Base-by-base conservation (phyloP, 1,284 basidiomycete genomes). In the Sporisorium iseilematis-ciliati region DNA sequence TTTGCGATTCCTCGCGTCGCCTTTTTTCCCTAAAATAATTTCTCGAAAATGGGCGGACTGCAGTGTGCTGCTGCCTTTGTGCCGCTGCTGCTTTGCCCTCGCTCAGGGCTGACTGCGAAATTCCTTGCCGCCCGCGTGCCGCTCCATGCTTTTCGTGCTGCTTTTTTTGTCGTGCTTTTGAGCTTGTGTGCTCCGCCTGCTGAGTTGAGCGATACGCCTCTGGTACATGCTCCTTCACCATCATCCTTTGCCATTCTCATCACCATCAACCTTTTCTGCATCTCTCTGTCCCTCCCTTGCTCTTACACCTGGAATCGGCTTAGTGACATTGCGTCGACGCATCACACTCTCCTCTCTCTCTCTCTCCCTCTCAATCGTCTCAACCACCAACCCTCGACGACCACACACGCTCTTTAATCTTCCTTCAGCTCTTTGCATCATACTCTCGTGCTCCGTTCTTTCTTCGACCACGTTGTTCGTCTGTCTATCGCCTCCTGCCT, bases 391-490 rank as follows among this genome's bases (percentile, higher is more conserved):
- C 12, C 12, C 18, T 20, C 48, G 48, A 49, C 45, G 3, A 49
- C 48, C 31, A 51, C 33, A 51, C 33, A 38, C 49, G 49, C 49
- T 51, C 48, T 49, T 49, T 49, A 20, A 14, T 25, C 25, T 46
- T 26, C 25, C 14, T 26, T 46, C 48, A 49, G 8, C 29, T 26
- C 26, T 20, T 21, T 49, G 48, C 48, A 48, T 48, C 35, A 11
- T 38, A 16, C 10, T n/a, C 14, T 10, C 35, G 35, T 38, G 35
- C 35, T 38, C 12, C 35, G 35, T 38, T 14, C 35, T 38, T 38
- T 46, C 7, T 8, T 29, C 7, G 4, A 29, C 29, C 48, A 50
- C 49, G 33, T 50, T 35, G 16, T 35, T 31, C 49, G 7, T 20
- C 48, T 29, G 14, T 33, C 11, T 26, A 23, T 2, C n/a, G 14